Conservation (phyloP, 1,284 basidiomycete genomes). For the Tremellales sp. region DNA sequence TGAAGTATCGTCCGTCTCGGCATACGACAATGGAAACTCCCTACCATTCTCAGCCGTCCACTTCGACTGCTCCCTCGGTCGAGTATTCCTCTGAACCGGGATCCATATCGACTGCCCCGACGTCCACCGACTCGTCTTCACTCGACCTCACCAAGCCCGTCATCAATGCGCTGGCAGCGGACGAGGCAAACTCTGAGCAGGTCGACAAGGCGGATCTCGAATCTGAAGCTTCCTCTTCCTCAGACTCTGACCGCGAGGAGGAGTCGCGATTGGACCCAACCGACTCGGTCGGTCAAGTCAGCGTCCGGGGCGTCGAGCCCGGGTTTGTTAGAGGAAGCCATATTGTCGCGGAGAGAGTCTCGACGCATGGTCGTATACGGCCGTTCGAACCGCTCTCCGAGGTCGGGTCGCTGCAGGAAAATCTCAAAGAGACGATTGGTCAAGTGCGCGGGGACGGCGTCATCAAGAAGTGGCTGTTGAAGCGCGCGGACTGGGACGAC, state of each 20-base stretch:
- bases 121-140: conserved; percentile 13
- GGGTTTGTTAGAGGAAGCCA: conserved; percentile 37
- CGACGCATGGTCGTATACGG: conserved; percentile 69
- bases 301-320: conserved; percentile 38
- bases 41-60: too few species aligned
- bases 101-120: conserved; percentile 2
- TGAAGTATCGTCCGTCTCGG: conserved; percentile 6
- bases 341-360: conserved; percentile 84
- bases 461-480: conserved; percentile 42
- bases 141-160: conserved; percentile 34
- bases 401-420: conserved; percentile 36
- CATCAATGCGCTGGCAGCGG: conserved; percentile 23
- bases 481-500: conserved; percentile 38
- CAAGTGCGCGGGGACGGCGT: conserved; percentile 40
- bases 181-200: conserved; percentile 27
- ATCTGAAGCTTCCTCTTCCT: conserved; percentile 34
- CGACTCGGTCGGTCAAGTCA: conserved; percentile 25
- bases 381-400: conserved; percentile 68
- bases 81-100: background rate
- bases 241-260: conserved; percentile 6
- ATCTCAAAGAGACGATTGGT: conserved; percentile 32
- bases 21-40: background rate
- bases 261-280: conserved; percentile 3
- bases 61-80: too few species aligned
- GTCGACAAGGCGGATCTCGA: conserved; percentile 24